phyloP scores from a whole-genome alignment of 176 grass and related monocot species.

The Oryza nivara region DNA sequence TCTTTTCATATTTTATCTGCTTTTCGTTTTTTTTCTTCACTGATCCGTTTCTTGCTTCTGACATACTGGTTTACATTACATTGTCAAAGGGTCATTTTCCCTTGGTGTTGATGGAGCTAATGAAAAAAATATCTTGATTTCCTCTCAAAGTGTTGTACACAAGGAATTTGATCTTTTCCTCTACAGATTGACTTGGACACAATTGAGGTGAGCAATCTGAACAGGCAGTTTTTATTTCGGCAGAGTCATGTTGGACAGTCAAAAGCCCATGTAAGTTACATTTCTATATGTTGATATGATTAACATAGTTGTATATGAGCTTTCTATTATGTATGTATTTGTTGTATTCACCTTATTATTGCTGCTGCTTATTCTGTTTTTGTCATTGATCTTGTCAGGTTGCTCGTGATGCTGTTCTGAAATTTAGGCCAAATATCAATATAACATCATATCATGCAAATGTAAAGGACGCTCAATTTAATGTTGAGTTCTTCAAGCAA shows the following conservation, averaged over 20 bases:
- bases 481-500: conserved; percentile 91
- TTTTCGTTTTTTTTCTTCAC: background rate
- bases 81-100: conserved; percentile 17
- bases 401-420: conserved; percentile 84
- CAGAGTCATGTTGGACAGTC: conserved; percentile 96
- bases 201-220: conserved; percentile 98
- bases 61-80: conserved; percentile 5
- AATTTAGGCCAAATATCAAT: conserved; percentile 84
- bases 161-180: conserved; percentile 19
- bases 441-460: conserved; percentile 90
- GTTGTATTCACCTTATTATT: background rate
- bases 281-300: conserved; percentile 19
- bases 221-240: conserved; percentile 97
- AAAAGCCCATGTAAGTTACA: conserved; percentile 83
- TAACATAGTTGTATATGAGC: background rate
- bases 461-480: conserved; percentile 88
- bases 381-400: conserved; percentile 54
- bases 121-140: conserved; percentile 14
- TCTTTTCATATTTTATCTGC: background rate
- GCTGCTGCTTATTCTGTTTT: conserved; percentile 17
- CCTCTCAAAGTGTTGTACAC: background rate
- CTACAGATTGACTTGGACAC: conserved; percentile 99
- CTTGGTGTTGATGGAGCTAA: background rate
- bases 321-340: background rate
- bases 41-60: conserved; percentile 1